A percentile compares a stretch with the other conserved stretches of the same genome.
These are phyloP conservation scores for Syncephalastrum racemosum DNA, from an alignment of 371 early-diverging fungal genomes.

Conservation along the genomic window DNA sequence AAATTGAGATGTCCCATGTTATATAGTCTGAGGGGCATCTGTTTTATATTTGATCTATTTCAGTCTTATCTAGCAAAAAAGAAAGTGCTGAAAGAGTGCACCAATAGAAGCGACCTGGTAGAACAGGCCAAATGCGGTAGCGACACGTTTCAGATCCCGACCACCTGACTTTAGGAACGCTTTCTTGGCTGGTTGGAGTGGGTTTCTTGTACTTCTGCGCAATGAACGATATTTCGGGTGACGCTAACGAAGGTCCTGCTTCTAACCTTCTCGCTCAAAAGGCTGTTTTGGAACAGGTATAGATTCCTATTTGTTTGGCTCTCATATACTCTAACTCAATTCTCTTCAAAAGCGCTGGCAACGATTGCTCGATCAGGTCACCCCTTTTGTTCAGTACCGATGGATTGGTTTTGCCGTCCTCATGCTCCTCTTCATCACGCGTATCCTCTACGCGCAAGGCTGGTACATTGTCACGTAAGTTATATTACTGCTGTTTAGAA, in stretches of 20 bases:
- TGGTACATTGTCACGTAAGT: conserved; percentile 92
- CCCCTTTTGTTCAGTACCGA: conserved; percentile 72
- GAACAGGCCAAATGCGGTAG: no score
- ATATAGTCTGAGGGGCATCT: no score
- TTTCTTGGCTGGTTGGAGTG: no score
- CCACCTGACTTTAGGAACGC: no score
- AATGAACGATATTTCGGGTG: conserved; percentile 21
- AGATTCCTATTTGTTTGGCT: background rate
- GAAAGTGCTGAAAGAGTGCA: no score
- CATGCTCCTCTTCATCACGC: conserved; percentile 72
- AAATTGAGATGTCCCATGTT: no score
- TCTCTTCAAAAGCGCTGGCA: conserved; percentile 56
- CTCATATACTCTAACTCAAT: background rate
- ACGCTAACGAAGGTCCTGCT: conserved; percentile 18
- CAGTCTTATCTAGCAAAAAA: no score
- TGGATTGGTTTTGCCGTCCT: conserved; percentile 73
- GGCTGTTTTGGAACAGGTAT: conserved; percentile 26
- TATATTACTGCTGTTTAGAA: background rate
- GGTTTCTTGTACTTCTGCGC: no score
- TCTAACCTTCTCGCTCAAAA: conserved; percentile 23
- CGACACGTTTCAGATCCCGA: no score
- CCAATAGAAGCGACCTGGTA: no score
- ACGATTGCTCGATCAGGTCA: conserved; percentile 73
- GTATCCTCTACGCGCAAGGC: conserved; percentile 83
- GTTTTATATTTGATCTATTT: no score